Base-by-base conservation (phyloP, 345 rosid genomes). In the Raphanus sativus region DNA sequence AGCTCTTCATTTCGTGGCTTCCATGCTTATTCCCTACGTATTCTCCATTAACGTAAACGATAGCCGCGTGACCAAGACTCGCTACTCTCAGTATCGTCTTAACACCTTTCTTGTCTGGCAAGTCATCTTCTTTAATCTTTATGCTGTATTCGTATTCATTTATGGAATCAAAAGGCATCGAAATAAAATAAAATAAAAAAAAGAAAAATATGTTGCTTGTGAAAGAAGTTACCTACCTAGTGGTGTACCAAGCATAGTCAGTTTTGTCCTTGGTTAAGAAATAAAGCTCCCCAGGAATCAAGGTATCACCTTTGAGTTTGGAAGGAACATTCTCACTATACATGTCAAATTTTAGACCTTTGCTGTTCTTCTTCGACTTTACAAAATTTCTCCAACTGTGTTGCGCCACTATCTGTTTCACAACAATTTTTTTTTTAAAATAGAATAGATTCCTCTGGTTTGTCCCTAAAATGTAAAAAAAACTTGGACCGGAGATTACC, bases 1-100 rank as follows among this genome's bases (percentile, higher is more conserved):
- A 94, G 76, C 89, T 90, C 86, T 92, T 94, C 73, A 89, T 90
- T 8, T 84, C 73, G 24, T 94, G 90, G 82, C 91, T 89, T 8
- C 98, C 97, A 74, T 92, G 97, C 21, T 72, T 86, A 50, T 80
- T 26, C 73, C 97, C 97, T 91, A 12, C 88, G 59, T 82, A 83
- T 83, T 90, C 82, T 6, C 94, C 97, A 75, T 94, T 94, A 24
- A 89, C 87, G 62, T 87, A 91, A 12, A 76, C 94, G 68, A 80
- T 77, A 80, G 91, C 58, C 13, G 91, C 90, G 48, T 94, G 98
- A 34, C 96, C 98, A 59, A 91, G 90, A 87, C 97, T 91, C 16
- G 92, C 89, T 50, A 93, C 65, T 17, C 84, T 28, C 62, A 93
- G 71, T 73, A 88, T 78, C 0, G 97, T 89, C 63, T 42, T 32